Evolutionary conservation across 768 basidiomycete species (phyloP), one percentile per base, ranked within the genome.

Genomic region (Gloeostereum incarnatum): DNA sequence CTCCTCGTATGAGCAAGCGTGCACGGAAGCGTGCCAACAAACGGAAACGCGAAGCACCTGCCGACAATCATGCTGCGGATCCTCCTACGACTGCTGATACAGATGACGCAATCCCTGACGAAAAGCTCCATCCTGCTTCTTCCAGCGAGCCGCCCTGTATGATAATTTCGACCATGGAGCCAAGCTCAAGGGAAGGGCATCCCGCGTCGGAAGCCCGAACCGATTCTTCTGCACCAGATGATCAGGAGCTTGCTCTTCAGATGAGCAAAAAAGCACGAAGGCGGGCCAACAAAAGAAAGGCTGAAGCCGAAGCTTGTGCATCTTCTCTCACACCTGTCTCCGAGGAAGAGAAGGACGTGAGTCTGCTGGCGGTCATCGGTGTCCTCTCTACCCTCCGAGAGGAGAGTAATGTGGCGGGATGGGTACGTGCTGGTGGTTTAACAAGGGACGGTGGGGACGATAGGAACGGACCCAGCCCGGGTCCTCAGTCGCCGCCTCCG

Each of bases 381-480:
- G 49, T 75, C 18, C 56, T 74, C n/a, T 68, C 71, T 33, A 56
- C 51, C 19, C 45, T 68, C 10, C 65, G 63, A 46, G 16, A 32
- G n/a, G 63, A 75, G 56, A 55, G 52, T 37, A 74, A 65, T 40
- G 61, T 74, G 26, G 66, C 71, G 0, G 63, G 59, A 7, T 74
- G 72, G 72, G 56, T 73, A 16, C 60, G 60, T 18, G 43, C 45
- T 3, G 64, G 66, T 8, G 68, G 68, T 2, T 46, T 73, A n/a
- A n/a, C n/a, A n/a, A n/a, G n/a, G n/a, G n/a, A n/a, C n/a, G n/a
- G n/a, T n/a, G n/a, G n/a, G n/a, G n/a, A n/a, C n/a, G n/a, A n/a
- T n/a, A n/a, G n/a, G n/a, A n/a, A n/a, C n/a, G n/a, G n/a, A n/a
- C n/a, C n/a, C n/a, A n/a, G n/a, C n/a, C n/a, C n/a, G n/a, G n/a